Conservation (phyloP, 306 rosid species). For the Crataegus laevigata region DNA sequence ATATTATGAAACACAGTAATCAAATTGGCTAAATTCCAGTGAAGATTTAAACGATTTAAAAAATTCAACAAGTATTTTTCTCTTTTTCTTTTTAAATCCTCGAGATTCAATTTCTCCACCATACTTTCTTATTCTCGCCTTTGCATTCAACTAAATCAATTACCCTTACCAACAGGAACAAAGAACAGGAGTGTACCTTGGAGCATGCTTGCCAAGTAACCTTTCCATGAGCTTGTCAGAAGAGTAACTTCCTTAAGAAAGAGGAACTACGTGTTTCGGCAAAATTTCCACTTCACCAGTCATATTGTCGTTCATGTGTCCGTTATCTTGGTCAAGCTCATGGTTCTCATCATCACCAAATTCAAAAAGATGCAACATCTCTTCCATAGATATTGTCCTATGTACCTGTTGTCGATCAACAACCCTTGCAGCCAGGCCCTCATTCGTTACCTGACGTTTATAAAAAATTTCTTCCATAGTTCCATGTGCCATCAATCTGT, state of each 20-base stretch:
- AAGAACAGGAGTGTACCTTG: slow-evolving; percentile 41
- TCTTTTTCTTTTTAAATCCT: background rate
- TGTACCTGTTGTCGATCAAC: slow-evolving; percentile 92
- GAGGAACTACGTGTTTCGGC: slow-evolving; percentile 42
- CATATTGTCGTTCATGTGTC: slow-evolving; percentile 25
- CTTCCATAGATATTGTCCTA: slow-evolving; percentile 90
- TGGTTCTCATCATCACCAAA: slow-evolving; percentile 93
- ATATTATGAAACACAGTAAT: background rate
- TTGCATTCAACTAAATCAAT: background rate
- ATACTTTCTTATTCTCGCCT: background rate
- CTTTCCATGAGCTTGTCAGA: slow-evolving; percentile 93
- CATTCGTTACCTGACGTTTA: slow-evolving; percentile 99
- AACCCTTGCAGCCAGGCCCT: slow-evolving; percentile 96
- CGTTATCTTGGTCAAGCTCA: slow-evolving; percentile 50
- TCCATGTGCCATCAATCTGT: slow-evolving; percentile 92
- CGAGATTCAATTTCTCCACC: background rate
- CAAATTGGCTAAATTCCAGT: background rate
- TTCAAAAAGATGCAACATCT: slow-evolving; percentile 95
- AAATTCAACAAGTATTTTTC: background rate
- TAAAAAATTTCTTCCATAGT: slow-evolving; percentile 98
- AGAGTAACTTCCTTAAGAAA: slow-evolving; percentile 63
- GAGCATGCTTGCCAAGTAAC: slow-evolving; percentile 69
- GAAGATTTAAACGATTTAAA: background rate
- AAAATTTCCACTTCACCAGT: slow-evolving; percentile 31
- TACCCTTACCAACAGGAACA: background rate